A percentile compares a stretch with the other conserved stretches of the same genome.
Evolutionary conservation across 345 rosid species (phyloP).

Genomic region (Excoecaria cochinchinensis): DNA sequence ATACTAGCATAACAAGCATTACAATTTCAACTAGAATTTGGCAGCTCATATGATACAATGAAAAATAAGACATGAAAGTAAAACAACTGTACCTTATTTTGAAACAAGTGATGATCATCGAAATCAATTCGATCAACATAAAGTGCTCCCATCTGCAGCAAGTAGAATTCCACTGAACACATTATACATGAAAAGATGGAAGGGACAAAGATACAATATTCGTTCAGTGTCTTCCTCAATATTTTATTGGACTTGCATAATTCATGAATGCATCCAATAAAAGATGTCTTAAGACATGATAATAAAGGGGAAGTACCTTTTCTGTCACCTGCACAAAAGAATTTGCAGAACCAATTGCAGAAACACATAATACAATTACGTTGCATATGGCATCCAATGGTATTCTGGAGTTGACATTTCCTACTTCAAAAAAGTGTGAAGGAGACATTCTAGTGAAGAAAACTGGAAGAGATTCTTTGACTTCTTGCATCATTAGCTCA

Average conservation of each 20-base stretch:
- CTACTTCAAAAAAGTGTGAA: constrained; percentile 49
- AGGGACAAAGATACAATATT: neutral
- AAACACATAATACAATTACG: constrained; percentile 58
- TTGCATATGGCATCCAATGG: constrained; percentile 35
- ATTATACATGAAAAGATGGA: neutral
- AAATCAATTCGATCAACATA: constrained; percentile 63
- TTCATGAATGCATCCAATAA: neutral
- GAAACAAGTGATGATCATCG: constrained; percentile 66
- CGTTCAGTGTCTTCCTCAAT: neutral
- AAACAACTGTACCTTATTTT: constrained; percentile 38
- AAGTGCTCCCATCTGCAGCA: constrained; percentile 62
- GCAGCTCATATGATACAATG: neutral
- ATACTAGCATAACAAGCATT: neutral
- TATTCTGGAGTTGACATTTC: constrained; percentile 33
- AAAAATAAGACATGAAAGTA: neutral
- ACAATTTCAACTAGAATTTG: neutral
- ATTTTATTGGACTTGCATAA: neutral
- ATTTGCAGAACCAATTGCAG: constrained; percentile 69
- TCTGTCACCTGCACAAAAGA: constrained; percentile 53
- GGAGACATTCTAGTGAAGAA: constrained; percentile 65
- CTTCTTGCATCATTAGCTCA: constrained; percentile 43
- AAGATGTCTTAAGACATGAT: neutral
- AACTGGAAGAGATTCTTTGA: constrained; percentile 50
- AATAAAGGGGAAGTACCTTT: constrained; percentile 39
- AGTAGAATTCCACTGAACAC: neutral